These are phyloP conservation scores for Paraurostyla sp. DNA, from an alignment of 73 alveolate genomes.

Conservation along the genomic window DNA sequence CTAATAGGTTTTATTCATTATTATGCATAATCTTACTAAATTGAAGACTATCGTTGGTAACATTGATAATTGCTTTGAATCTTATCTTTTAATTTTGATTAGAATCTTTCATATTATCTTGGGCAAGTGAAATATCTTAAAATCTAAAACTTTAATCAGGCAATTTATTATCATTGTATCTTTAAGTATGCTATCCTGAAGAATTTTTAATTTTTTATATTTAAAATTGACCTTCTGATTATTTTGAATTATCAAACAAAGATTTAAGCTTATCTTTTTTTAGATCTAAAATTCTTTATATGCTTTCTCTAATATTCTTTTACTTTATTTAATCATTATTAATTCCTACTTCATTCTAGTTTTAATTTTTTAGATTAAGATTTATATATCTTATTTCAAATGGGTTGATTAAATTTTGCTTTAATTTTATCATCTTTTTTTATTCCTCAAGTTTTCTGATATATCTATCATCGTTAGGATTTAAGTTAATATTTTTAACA, in stretches of 20 bases:
- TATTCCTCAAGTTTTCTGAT: not conserved
- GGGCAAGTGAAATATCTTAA: too few species aligned
- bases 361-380: not conserved
- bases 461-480: not conserved
- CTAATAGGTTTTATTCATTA: too few species aligned
- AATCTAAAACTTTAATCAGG: too few species aligned
- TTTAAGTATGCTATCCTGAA: too few species aligned
- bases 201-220: not conserved
- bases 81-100: too few species aligned
- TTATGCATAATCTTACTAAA: too few species aligned
- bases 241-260: not conserved
- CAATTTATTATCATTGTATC: too few species aligned
- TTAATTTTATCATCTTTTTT: not conserved
- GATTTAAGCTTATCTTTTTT: not conserved
- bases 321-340: not conserved
- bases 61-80: too few species aligned
- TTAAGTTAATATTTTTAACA: not conserved
- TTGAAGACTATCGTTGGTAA: too few species aligned
- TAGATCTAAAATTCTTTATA: not conserved
- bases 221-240: not conserved
- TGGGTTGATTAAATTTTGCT: not conserved
- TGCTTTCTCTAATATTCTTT: not conserved
- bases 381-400: conserved; percentile 2
- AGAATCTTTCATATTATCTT: too few species aligned
- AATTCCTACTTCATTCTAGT: too few species aligned